These are phyloP conservation scores for Fomitopsis palustris DNA, from an alignment of 1,284 basidiomycete species.

Conservation along the genomic window DNA sequence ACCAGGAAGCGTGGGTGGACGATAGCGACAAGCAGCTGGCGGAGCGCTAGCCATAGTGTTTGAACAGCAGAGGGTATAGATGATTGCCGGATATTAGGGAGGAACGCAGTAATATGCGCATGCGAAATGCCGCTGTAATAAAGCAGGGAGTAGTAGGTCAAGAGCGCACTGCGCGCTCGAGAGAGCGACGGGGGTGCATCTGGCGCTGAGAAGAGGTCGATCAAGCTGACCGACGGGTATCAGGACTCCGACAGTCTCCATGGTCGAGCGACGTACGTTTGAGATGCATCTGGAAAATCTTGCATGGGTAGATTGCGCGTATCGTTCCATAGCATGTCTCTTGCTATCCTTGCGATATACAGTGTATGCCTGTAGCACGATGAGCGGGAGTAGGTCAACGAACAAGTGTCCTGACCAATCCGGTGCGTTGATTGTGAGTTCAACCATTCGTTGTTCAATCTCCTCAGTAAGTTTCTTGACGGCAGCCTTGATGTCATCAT, in stretches of 20 bases:
- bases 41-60: conserved; percentile 66
- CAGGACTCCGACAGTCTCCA: background rate
- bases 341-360: conserved; percentile 79
- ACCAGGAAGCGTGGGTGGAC: conserved; percentile 77
- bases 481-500: conserved; percentile 65
- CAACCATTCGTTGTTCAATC: conserved; percentile 67
- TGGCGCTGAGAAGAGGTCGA: conserved; percentile 72
- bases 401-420: conserved; percentile 66
- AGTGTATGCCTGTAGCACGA: conserved; percentile 66
- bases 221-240: conserved; percentile 42
- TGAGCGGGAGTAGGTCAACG: background rate
- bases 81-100: conserved; percentile 60
- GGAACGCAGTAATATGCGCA: conserved; percentile 50
- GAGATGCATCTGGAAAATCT: conserved; percentile 75
- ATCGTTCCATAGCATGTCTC: conserved; percentile 82
- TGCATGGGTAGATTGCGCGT: conserved; percentile 67
- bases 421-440: conserved; percentile 84
- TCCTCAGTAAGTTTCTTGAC: conserved; percentile 78
- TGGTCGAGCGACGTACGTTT: conserved; percentile 53
- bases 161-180: conserved; percentile 56
- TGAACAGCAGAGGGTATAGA: conserved; percentile 58
- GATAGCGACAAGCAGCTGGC: conserved; percentile 67
- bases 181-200: conserved; percentile 39
- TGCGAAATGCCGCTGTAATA: conserved; percentile 80
- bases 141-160: conserved; percentile 84